Evolutionary conservation across 129 eudicot genomes (phyloP).

Genomic region (Arctium lappa): DNA sequence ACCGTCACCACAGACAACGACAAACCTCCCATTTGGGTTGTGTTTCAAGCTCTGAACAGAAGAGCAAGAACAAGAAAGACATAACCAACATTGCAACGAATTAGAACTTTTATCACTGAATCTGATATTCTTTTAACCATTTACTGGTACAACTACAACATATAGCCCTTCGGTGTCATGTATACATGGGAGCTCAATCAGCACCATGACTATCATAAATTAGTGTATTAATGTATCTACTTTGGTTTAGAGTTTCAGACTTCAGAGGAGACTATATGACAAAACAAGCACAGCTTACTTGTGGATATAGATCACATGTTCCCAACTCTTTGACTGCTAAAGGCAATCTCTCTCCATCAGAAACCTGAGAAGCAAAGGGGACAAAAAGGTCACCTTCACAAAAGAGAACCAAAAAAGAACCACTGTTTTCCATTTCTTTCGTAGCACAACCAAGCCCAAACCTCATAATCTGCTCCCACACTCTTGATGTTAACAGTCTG

Average conservation of each 20-base stretch:
- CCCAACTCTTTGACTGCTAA: slow-evolving; percentile 92
- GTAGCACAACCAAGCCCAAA: slow-evolving; percentile 24
- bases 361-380: slow-evolving; percentile 42
- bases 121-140: background rate
- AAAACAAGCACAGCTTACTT: slow-evolving; percentile 40
- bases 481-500: slow-evolving; percentile 83
- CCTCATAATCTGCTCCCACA: slow-evolving; percentile 84
- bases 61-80: slow-evolving; percentile 13
- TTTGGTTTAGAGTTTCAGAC: background rate
- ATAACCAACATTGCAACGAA: slow-evolving; percentile 6
- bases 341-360: slow-evolving; percentile 95
- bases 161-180: background rate
- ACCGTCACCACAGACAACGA: slow-evolving; percentile 97
- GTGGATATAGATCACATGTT: slow-evolving; percentile 87
- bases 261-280: background rate
- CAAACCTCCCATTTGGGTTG: slow-evolving; percentile 98
- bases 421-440: background rate
- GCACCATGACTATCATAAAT: slow-evolving; percentile 7
- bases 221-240: background rate
- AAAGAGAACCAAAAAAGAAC: background rate
- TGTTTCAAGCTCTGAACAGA: slow-evolving; percentile 78
- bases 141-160: slow-evolving; percentile 1
- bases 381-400: background rate
- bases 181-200: background rate
- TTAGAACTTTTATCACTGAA: background rate